Percentiles rank a stretch among this genome's conserved stretches.
phyloP scores from a whole-genome alignment of 164 flowering plant species.

The Houttuynia cordata region DNA sequence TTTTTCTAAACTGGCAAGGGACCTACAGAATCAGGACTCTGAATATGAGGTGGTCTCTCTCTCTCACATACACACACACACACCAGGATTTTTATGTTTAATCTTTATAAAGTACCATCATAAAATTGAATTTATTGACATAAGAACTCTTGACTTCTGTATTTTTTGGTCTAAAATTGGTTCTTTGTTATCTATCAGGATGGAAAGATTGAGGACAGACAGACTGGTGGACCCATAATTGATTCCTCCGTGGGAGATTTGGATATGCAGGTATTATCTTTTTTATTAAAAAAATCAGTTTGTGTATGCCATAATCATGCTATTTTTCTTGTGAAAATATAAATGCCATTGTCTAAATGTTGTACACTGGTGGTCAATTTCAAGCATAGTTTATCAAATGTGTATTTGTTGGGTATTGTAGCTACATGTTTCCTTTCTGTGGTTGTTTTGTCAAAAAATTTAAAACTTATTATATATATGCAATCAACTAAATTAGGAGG shows the following conservation, averaged over 20 bases:
- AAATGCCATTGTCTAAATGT: too few relatives aligned
- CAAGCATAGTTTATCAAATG: too few relatives aligned
- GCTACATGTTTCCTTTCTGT: too few relatives aligned
- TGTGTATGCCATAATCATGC: not conserved
- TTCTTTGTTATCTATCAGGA: slow-evolving; percentile 32
- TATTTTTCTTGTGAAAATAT: not conserved
- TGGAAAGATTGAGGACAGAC: slow-evolving; percentile 30
- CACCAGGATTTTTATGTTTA: too few relatives aligned
- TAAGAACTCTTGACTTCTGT: not conserved
- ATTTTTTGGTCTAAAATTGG: not conserved
- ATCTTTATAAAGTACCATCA: too few relatives aligned
- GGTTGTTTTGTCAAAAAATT: too few relatives aligned
- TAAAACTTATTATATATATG: too few relatives aligned
- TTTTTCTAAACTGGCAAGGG: slow-evolving; percentile 19
- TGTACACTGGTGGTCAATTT: too few relatives aligned
- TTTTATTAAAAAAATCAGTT: not conserved
- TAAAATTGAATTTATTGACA: too few relatives aligned
- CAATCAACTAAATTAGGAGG: too few relatives aligned
- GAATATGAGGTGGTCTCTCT: slow-evolving; percentile 52
- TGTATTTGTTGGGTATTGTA: too few relatives aligned
- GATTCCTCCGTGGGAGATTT: slow-evolving; percentile 49
- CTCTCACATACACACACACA: not conserved
- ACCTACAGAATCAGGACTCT: slow-evolving; percentile 31
- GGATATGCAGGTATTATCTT: slow-evolving; percentile 70
- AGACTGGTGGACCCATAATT: slow-evolving; percentile 34